A percentile compares a stretch with the other conserved stretches of the same genome.
Conservation (phyloP, 1,284 basidiomycete genomes). For the Ceratobasidium sp. region DNA sequence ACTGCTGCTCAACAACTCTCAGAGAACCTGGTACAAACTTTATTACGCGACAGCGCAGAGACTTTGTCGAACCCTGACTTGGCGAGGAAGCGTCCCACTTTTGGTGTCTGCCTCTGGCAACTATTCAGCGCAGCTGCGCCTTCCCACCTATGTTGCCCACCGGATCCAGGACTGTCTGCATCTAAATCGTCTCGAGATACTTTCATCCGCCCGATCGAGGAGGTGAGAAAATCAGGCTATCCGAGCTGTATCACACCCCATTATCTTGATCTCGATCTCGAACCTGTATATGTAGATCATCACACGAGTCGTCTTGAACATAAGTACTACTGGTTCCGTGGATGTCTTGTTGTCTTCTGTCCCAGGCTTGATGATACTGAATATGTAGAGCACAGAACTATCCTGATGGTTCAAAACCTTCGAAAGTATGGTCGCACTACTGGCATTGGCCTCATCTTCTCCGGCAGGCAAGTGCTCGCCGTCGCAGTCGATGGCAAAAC, state of each 20-base stretch:
- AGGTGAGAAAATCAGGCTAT: background rate
- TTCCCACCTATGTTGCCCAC: background rate
- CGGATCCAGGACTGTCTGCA: background rate
- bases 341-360: conserved; percentile 19
- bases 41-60: background rate
- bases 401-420: background rate
- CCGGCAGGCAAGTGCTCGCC: conserved; percentile 18
- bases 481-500: background rate
- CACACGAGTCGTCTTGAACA: no score
- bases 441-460: conserved; percentile 28
- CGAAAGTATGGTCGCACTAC: background rate
- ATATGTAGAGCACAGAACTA: background rate
- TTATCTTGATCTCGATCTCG: background rate
- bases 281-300: no score
- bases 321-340: conserved; percentile 9
- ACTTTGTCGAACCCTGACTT: background rate
- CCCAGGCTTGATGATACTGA: background rate
- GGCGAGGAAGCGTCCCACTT: background rate
- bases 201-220: background rate
- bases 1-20: conserved; percentile 1
- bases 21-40: background rate
- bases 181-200: background rate
- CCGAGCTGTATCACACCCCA: background rate
- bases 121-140: conserved; percentile 1
- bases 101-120: background rate